phyloP scores from a whole-genome alignment of 495 filamentous ascomycete species.

The Daldinia caldariorum region DNA sequence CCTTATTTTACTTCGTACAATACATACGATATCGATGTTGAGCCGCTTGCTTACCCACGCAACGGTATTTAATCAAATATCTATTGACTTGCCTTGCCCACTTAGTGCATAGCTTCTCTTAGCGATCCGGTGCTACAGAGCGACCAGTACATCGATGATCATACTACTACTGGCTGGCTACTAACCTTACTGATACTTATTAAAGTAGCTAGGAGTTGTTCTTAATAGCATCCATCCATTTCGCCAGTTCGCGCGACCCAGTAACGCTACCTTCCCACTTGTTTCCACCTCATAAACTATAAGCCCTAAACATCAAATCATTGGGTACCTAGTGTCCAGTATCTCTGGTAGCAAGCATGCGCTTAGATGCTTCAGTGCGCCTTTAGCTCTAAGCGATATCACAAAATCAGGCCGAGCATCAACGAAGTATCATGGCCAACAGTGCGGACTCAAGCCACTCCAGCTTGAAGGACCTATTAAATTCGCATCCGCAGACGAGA shows the following conservation, averaged over 20 bases:
- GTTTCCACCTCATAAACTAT: not conserved
- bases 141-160: not conserved
- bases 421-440: slow-evolving; percentile 33
- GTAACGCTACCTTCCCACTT: slow-evolving; percentile 4
- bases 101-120: not conserved
- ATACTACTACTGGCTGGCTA: slow-evolving; percentile 12
- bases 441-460: slow-evolving; percentile 38
- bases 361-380: slow-evolving; percentile 22
- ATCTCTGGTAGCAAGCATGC: slow-evolving; percentile 38
- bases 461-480: slow-evolving; percentile 32
- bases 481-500: slow-evolving; percentile 31
- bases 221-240: not conserved
- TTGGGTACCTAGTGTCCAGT: slow-evolving; percentile 9
- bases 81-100: not conserved
- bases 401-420: slow-evolving; percentile 14
- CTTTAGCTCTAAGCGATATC: slow-evolving; percentile 28
- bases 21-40: slow-evolving; percentile 6
- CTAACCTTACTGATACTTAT: not conserved
- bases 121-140: not conserved
- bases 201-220: slow-evolving; percentile 19
- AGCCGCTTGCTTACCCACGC: not conserved
- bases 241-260: slow-evolving; percentile 21
- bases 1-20: not conserved
- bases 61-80: slow-evolving; percentile 6
- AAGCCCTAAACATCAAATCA: slow-evolving; percentile 10